phyloP scores from a whole-genome alignment of 371 early-diverging fungal species.

The Coemansia sp. region DNA sequence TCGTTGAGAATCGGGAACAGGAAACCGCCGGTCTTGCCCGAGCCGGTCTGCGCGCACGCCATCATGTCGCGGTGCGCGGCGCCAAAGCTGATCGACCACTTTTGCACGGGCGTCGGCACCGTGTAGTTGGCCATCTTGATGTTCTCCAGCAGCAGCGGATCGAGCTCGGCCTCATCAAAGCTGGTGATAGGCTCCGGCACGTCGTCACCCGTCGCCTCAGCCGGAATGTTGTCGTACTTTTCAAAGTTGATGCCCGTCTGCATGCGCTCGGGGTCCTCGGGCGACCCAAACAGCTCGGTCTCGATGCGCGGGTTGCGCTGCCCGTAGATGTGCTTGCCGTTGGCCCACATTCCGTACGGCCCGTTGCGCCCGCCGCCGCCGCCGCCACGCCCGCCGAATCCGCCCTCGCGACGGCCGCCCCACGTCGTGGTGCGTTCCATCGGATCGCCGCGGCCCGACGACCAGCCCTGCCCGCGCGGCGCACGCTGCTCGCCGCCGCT shows the following conservation, averaged over 20 bases:
- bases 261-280: slow-evolving; percentile 66
- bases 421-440: slow-evolving; percentile 50
- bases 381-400: slow-evolving; percentile 43
- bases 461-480: slow-evolving; percentile 30
- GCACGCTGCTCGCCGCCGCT: slow-evolving; percentile 25
- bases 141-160: slow-evolving; percentile 86
- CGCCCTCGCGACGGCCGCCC: slow-evolving; percentile 59
- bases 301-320: slow-evolving; percentile 76
- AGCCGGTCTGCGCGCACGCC: slow-evolving; percentile 94
- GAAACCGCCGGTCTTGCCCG: slow-evolving; percentile 90
- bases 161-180: slow-evolving; percentile 71
- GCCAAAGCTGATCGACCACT: slow-evolving; percentile 72
- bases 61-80: slow-evolving; percentile 71
- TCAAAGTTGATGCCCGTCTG: slow-evolving; percentile 96
- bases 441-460: slow-evolving; percentile 26
- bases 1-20: slow-evolving; percentile 87
- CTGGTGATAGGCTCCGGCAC: slow-evolving; percentile 74
- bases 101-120: slow-evolving; percentile 94
- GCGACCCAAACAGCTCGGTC: slow-evolving; percentile 72
- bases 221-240: slow-evolving; percentile 96
- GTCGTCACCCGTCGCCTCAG: slow-evolving; percentile 84
- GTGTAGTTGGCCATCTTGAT: slow-evolving; percentile 88
- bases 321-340: slow-evolving; percentile 73
- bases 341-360: slow-evolving; percentile 66
- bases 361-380: slow-evolving; percentile 54